Conservation (phyloP, 768 basidiomycete genomes). For the Phylloporus sp. region DNA sequence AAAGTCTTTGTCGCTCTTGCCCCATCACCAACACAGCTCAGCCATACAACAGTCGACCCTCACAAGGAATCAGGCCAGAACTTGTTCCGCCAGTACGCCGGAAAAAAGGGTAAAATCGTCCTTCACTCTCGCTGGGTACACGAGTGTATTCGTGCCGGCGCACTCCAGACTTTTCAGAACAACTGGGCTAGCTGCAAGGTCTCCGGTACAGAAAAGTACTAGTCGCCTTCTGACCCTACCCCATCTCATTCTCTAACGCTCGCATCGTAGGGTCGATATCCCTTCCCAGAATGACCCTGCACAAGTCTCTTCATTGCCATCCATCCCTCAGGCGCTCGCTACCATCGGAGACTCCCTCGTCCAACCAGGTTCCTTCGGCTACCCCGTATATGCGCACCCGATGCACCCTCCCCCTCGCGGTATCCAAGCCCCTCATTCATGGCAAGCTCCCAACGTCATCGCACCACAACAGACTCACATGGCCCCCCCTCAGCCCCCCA, state of each 20-base stretch:
- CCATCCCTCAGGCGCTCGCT: constrained; percentile 25
- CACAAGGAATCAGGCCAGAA: constrained; percentile 76
- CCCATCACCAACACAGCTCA: constrained; percentile 1
- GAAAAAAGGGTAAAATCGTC: constrained; percentile 76
- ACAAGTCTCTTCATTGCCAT: constrained; percentile 22
- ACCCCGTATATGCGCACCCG: constrained; percentile 38
- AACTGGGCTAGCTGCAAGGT: constrained; percentile 83
- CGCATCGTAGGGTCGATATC: constrained; percentile 21
- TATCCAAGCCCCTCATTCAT: constrained; percentile 51
- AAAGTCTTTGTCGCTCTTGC: constrained; percentile 31
- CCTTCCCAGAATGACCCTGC: constrained; percentile 23
- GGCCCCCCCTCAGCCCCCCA: constrained; percentile 41
- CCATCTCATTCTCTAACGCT: neutral
- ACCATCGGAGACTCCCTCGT: constrained; percentile 29
- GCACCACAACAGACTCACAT: constrained; percentile 63
- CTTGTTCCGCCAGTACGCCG: constrained; percentile 70
- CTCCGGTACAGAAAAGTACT: constrained; percentile 66
- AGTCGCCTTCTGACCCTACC: constrained; percentile 1
- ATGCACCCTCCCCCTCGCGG: constrained; percentile 36
- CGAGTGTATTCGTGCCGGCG: constrained; percentile 65
- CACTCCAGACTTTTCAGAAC: constrained; percentile 67
- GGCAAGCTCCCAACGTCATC: constrained; percentile 59
- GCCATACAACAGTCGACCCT: constrained; percentile 56
- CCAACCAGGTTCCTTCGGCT: constrained; percentile 26
- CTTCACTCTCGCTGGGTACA: constrained; percentile 70